Evolutionary conservation across 768 basidiomycete genomes (phyloP).

Genomic region (Rhizopogon roseolus): DNA sequence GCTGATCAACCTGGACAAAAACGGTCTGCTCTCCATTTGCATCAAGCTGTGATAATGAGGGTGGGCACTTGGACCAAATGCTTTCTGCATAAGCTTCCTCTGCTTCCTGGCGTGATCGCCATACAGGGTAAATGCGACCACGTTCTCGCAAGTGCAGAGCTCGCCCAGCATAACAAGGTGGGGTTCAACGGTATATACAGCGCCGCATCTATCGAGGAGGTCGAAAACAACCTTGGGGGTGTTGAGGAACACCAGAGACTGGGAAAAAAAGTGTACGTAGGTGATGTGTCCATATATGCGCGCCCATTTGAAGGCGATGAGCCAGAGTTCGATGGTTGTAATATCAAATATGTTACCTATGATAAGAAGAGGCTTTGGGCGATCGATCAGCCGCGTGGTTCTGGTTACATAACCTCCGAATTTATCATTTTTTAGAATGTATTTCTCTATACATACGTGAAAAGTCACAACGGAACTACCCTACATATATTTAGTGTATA

Average conservation of each 20-base stretch:
- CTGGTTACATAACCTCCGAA: too few species aligned
- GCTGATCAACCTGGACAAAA: conserved; percentile 51
- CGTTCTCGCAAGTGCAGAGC: conserved; percentile 65
- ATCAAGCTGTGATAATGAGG: conserved; percentile 55
- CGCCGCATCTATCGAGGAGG: conserved; percentile 64
- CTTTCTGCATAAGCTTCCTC: conserved; percentile 62
- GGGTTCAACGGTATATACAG: conserved; percentile 74
- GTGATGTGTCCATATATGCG: conserved; percentile 50
- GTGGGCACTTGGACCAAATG: conserved; percentile 49
- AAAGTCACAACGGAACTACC: too few species aligned
- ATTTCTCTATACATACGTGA: too few species aligned
- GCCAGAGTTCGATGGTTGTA: conserved; percentile 58
- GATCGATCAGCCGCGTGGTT: too few species aligned
- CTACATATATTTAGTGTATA: too few species aligned
- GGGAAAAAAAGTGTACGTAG: conserved; percentile 60
- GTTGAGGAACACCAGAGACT: conserved; percentile 66
- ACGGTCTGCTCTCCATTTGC: conserved; percentile 48
- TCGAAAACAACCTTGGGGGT: conserved; percentile 54
- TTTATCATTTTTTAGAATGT: too few species aligned
- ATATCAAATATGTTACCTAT: conserved; percentile 64
- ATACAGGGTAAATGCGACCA: conserved; percentile 68
- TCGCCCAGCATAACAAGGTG: conserved; percentile 66
- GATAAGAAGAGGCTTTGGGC: conserved; percentile 60
- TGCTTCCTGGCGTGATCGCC: conserved; percentile 60
- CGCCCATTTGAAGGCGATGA: conserved; percentile 59